These are phyloP conservation scores for Acacia confusa DNA, from an alignment of 306 rosid genomes.

Conservation along the genomic window DNA sequence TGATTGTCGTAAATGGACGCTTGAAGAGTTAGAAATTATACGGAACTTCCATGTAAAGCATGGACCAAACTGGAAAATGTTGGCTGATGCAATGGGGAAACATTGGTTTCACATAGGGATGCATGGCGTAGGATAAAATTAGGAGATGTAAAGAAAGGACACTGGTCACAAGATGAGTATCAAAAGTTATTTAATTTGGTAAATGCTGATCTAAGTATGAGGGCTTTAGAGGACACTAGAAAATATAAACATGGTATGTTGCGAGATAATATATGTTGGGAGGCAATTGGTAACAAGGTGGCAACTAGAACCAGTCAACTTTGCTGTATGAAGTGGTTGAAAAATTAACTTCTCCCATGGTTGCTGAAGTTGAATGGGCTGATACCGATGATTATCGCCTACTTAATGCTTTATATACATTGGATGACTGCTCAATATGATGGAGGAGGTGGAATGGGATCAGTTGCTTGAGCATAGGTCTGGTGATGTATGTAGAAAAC, in stretches of 20 bases:
- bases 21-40: conserved; percentile 54
- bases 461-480: conserved; percentile 62
- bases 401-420: conserved; percentile 48
- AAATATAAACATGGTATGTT: conserved; percentile 66
- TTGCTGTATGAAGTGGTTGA: conserved; percentile 70
- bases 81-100: conserved; percentile 62
- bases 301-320: conserved; percentile 39
- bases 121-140: conserved; percentile 64
- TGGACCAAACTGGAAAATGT: conserved; percentile 64
- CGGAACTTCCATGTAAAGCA: conserved; percentile 37
- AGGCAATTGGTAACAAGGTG: conserved; percentile 56
- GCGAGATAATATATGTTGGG: conserved; percentile 83
- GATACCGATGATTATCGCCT: conserved; percentile 78
- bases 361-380: conserved; percentile 51
- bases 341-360: conserved; percentile 67
- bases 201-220: conserved; percentile 62
- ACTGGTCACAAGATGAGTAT: conserved; percentile 73
- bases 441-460: conserved; percentile 90
- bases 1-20: conserved; percentile 52
- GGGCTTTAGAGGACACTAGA: conserved; percentile 49
- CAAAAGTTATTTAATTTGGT: conserved; percentile 72
- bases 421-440: conserved; percentile 72
- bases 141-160: conserved; percentile 39
- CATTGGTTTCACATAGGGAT: conserved; percentile 68
- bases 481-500: conserved; percentile 68